A percentile compares a stretch with the other conserved stretches of the same genome.
Conservation (phyloP, 2,329 filamentous ascomycete genomes). For the Penicillium sp. region DNA sequence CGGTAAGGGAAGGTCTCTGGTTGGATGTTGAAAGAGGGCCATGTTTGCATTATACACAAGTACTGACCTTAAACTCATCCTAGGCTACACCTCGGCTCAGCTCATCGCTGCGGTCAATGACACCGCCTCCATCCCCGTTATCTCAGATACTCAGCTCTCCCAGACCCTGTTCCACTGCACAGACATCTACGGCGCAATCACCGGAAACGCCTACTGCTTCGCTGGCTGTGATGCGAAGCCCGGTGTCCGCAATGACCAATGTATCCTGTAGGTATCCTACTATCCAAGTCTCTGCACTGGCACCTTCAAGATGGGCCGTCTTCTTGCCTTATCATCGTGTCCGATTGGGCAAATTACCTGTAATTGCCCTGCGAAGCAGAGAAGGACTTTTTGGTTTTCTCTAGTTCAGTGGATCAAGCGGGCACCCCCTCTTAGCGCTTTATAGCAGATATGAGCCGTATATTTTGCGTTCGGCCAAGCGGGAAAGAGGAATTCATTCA, state of each 20-base stretch:
- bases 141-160: slow-evolving; percentile 9
- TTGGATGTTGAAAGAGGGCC: too few relatives aligned
- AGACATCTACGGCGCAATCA: slow-evolving; percentile 16
- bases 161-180: slow-evolving; percentile 19
- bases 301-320: background rate
- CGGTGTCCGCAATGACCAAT: slow-evolving; percentile 16
- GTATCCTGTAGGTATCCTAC: slow-evolving; percentile 10
- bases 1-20: background rate
- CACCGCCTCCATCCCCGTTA: slow-evolving; percentile 11
- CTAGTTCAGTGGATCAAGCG: background rate
- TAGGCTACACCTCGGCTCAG: slow-evolving; percentile 14
- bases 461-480: background rate
- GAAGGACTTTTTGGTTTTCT: background rate
- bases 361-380: background rate
- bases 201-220: slow-evolving; percentile 19
- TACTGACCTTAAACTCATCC: background rate
- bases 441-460: background rate
- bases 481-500: slow-evolving; percentile 5
- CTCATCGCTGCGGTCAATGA: slow-evolving; percentile 16
- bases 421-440: slow-evolving; percentile 5
- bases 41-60: too few relatives aligned
- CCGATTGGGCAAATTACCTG: background rate
- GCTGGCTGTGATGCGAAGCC: slow-evolving; percentile 17
- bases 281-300: background rate
- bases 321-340: background rate